These are phyloP conservation scores for Ophiognomonia clavigignenti-juglandacearum DNA, from an alignment of 2,329 filamentous ascomycete species.

Conservation along the genomic window DNA sequence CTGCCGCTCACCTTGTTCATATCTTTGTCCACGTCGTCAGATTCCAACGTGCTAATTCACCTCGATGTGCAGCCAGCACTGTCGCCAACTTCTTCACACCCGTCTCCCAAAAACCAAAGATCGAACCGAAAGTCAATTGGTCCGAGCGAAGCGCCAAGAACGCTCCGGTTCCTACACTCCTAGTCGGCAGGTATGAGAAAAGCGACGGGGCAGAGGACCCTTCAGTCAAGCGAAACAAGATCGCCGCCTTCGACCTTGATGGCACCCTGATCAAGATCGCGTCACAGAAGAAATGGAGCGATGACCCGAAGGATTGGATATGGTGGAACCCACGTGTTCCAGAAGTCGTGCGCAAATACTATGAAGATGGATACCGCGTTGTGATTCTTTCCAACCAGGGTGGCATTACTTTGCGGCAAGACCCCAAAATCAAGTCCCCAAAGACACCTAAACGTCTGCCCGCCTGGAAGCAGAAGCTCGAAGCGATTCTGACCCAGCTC, in stretches of 20 bases:
- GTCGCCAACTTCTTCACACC: constrained; percentile 88
- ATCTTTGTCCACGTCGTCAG: neutral
- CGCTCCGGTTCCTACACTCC: constrained; percentile 51
- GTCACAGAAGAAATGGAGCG: constrained; percentile 75
- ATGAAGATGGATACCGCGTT: constrained; percentile 63
- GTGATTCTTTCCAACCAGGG: constrained; percentile 87
- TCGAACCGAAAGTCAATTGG: constrained; percentile 63
- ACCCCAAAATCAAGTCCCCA: constrained; percentile 60
- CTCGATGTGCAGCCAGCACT: constrained; percentile 48
- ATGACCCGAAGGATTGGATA: constrained; percentile 76
- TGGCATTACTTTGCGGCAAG: constrained; percentile 68
- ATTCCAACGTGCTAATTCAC: constrained; percentile 15
- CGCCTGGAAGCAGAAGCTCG: constrained; percentile 80
- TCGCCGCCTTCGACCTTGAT: constrained; percentile 75
- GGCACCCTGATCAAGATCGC: constrained; percentile 78
- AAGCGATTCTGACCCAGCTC: constrained; percentile 63
- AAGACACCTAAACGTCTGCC: constrained; percentile 60
- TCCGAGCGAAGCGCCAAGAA: constrained; percentile 53
- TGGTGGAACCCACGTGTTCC: constrained; percentile 84
- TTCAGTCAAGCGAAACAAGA: constrained; percentile 43
- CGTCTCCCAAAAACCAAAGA: constrained; percentile 74
- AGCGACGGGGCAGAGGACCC: constrained; percentile 20
- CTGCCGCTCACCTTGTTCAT: too few relatives aligned
- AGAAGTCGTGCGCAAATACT: constrained; percentile 58
- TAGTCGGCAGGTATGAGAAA: constrained; percentile 68